phyloP scores from a whole-genome alignment of 768 basidiomycete genomes.

The Termitomyces sp. region DNA sequence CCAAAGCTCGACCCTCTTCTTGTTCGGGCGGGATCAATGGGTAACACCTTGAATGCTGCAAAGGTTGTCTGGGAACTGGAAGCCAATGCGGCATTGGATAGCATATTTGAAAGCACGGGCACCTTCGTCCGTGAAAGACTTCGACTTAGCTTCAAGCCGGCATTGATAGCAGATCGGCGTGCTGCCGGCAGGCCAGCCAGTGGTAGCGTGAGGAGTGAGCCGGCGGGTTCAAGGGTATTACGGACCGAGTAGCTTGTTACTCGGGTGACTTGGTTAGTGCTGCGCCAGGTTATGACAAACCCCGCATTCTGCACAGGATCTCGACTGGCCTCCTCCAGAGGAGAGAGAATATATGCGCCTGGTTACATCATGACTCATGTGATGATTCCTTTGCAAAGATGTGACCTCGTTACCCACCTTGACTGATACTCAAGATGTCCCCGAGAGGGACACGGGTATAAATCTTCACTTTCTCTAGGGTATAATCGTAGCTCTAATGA shows the following conservation, averaged over 20 bases:
- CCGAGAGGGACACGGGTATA: constrained; percentile 88
- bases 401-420: constrained; percentile 47
- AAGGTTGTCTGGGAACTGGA: constrained; percentile 41
- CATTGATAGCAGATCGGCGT: constrained; percentile 11
- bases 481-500: constrained; percentile 86
- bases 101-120: constrained; percentile 30
- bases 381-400: background rate
- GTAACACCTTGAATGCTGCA: constrained; percentile 79
- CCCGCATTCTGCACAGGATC: constrained; percentile 89
- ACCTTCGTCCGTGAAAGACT: constrained; percentile 13
- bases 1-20: constrained; percentile 45
- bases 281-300: constrained; percentile 78
- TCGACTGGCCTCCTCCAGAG: constrained; percentile 88
- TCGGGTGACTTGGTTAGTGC: constrained; percentile 68
- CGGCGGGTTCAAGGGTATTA: constrained; percentile 49
- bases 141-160: constrained; percentile 6
- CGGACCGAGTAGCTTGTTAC: constrained; percentile 83
- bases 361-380: background rate
- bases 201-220: constrained; percentile 14
- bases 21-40: constrained; percentile 59
- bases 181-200: constrained; percentile 13
- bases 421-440: constrained; percentile 72
- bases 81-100: constrained; percentile 28
- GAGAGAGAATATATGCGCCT: constrained; percentile 96
- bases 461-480: constrained; percentile 84